These are phyloP conservation scores for Phytopythium cucurbitacearum DNA, from an alignment of 352 stramenopile genomes.

Conservation along the genomic window DNA sequence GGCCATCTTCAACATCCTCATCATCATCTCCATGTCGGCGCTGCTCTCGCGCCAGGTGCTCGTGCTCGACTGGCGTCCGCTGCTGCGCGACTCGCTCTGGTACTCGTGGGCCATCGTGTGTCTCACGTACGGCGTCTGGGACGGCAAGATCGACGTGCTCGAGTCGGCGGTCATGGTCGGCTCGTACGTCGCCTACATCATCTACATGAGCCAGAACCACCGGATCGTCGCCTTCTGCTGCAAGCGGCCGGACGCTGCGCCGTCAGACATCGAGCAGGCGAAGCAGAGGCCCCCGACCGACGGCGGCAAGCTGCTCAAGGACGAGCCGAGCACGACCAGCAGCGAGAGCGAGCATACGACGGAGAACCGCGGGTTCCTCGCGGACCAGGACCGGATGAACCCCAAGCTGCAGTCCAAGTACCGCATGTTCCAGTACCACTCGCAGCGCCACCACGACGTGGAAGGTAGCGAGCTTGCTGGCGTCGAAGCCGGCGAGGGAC, in stretches of 20 bases:
- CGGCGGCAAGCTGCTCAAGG: slow-evolving; percentile 14
- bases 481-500: slow-evolving; percentile 4
- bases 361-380: slow-evolving; percentile 22
- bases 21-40: slow-evolving; percentile 82
- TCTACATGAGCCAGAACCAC: slow-evolving; percentile 74
- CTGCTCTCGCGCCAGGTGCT: slow-evolving; percentile 60
- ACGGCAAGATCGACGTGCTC: slow-evolving; percentile 49
- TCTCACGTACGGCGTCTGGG: slow-evolving; percentile 54
- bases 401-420: slow-evolving; percentile 67
- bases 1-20: slow-evolving; percentile 85
- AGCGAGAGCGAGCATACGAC: too few species aligned
- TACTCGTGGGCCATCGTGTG: slow-evolving; percentile 61
- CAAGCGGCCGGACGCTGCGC: slow-evolving; percentile 32
- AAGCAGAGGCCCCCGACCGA: slow-evolving; percentile 6
- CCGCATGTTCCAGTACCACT: slow-evolving; percentile 63
- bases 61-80: slow-evolving; percentile 64
- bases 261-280: slow-evolving; percentile 2
- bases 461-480: slow-evolving; percentile 6
- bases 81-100: slow-evolving; percentile 78
- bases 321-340: not conserved
- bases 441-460: slow-evolving; percentile 18
- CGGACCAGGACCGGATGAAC: slow-evolving; percentile 38
- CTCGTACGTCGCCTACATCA: slow-evolving; percentile 66
- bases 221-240: slow-evolving; percentile 51
- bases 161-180: slow-evolving; percentile 65